phyloP scores from a whole-genome alignment of 2,329 filamentous ascomycete species.

The Lizonia empirigonia region DNA sequence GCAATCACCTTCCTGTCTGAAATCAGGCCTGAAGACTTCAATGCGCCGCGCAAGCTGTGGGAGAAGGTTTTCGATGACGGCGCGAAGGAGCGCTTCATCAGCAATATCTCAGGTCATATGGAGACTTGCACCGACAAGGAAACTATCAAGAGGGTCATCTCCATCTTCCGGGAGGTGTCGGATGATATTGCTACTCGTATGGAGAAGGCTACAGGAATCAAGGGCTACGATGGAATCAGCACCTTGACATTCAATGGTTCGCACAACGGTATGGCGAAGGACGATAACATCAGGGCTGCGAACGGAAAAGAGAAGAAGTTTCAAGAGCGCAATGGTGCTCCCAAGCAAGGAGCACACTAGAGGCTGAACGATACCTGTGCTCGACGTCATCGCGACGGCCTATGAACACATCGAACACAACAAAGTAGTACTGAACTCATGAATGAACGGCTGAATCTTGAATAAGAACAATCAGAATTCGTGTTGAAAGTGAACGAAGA shows the following conservation, averaged over 20 bases:
- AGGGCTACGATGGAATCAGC: conserved; percentile 64
- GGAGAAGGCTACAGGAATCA: conserved; percentile 67
- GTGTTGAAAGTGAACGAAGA: too few species aligned
- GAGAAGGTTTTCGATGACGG: conserved; percentile 66
- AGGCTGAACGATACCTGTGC: not conserved
- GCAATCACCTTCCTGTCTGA: conserved; percentile 59
- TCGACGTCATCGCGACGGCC: not conserved
- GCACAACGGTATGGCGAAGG: conserved; percentile 65
- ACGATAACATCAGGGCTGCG: conserved; percentile 53
- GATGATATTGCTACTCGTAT: conserved; percentile 62
- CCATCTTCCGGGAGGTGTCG: conserved; percentile 68
- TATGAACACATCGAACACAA: not conserved
- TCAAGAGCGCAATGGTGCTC: conserved; percentile 56
- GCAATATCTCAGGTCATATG: conserved; percentile 68
- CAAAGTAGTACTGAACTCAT: not conserved
- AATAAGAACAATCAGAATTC: too few species aligned
- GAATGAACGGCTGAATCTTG: not conserved
- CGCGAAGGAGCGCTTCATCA: conserved; percentile 63
- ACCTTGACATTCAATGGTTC: conserved; percentile 64
- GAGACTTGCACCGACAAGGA: conserved; percentile 62
- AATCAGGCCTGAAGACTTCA: conserved; percentile 60
- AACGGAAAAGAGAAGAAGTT: conserved; percentile 54
- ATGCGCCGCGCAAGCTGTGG: conserved; percentile 63
- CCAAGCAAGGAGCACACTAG: conserved; percentile 27
- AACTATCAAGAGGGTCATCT: conserved; percentile 67